Conservation (phyloP, 352 stramenopile genomes). For the Pythium oligandrum region DNA sequence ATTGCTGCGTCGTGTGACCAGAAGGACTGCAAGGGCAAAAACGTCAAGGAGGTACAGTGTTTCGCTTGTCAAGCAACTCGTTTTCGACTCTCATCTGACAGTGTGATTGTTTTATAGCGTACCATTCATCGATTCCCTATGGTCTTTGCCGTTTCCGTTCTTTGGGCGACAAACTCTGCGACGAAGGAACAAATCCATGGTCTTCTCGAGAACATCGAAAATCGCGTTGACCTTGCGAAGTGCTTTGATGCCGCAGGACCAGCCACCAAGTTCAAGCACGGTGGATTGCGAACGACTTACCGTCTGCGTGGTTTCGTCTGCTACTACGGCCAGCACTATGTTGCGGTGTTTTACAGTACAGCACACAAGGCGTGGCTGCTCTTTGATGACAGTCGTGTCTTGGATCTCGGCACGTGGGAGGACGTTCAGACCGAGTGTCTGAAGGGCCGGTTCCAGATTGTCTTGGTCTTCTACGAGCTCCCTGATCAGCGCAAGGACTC, state of each 20-base stretch:
- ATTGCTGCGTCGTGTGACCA: constrained; percentile 53
- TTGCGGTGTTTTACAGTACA: constrained; percentile 81
- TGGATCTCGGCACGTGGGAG: constrained; percentile 71
- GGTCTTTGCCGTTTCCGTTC: constrained; percentile 80
- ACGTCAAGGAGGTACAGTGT: constrained; percentile 45
- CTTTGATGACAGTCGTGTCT: constrained; percentile 77
- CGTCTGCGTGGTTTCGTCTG: constrained; percentile 78
- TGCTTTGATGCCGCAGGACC: constrained; percentile 66
- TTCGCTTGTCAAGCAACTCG: no score
- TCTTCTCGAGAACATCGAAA: constrained; percentile 55
- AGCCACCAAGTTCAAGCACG: constrained; percentile 65
- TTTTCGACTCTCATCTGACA: not conserved
- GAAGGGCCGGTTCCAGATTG: constrained; percentile 78
- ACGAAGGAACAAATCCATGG: constrained; percentile 74
- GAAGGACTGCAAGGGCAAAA: constrained; percentile 50
- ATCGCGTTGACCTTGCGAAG: constrained; percentile 68
- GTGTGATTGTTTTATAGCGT: constrained; percentile 16
- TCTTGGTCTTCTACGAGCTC: constrained; percentile 82
- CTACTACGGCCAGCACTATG: constrained; percentile 83
- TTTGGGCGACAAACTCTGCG: constrained; percentile 70
- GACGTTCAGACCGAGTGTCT: constrained; percentile 73
- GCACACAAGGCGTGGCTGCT: constrained; percentile 85
- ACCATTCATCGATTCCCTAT: constrained; percentile 83
- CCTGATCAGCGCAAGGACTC: constrained; percentile 80
- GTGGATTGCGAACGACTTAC: constrained; percentile 70